Evolutionary conservation across 176 grass and related monocot species (phyloP).

Genomic region (Puccinellia tenuiflora): DNA sequence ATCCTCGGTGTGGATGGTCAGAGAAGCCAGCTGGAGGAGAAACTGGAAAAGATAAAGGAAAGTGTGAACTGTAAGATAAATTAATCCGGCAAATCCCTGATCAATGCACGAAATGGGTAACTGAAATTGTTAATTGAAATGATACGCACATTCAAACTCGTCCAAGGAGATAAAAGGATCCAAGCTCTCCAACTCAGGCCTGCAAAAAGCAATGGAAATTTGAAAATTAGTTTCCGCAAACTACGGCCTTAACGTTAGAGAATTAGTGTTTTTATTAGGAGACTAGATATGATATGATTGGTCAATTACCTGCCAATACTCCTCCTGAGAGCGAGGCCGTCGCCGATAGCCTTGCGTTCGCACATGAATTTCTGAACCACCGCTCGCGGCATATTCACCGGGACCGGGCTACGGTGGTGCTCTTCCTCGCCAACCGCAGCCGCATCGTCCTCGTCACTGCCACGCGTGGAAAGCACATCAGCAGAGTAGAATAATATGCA

Average conservation of each 20-base stretch:
- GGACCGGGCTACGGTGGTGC: neutral
- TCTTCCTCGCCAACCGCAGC: neutral
- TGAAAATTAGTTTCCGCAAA: too few relatives aligned
- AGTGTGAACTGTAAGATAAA: neutral
- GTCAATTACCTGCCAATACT: constrained; percentile 8
- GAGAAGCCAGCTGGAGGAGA: constrained; percentile 57
- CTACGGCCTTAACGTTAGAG: neutral
- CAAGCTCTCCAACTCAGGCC: constrained; percentile 55
- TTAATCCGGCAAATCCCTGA: too few relatives aligned
- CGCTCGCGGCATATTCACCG: neutral
- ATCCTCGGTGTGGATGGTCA: constrained; percentile 87
- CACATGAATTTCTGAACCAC: constrained; percentile 25
- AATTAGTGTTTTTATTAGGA: neutral
- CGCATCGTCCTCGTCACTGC: neutral
- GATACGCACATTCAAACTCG: constrained; percentile 55
- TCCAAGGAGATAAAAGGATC: constrained; percentile 70
- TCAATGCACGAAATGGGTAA: too few relatives aligned
- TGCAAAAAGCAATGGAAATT: constrained; percentile 13
- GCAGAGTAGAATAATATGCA: too few relatives aligned
- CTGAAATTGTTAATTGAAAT: too few relatives aligned
- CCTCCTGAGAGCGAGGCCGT: constrained; percentile 28
- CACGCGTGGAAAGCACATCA: neutral
- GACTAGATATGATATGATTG: neutral
- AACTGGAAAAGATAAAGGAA: constrained; percentile 34
- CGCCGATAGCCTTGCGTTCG: neutral